Evolutionary conservation across 352 stramenopile genomes (phyloP).

Genomic region (Globisporangium apiculatum): DNA sequence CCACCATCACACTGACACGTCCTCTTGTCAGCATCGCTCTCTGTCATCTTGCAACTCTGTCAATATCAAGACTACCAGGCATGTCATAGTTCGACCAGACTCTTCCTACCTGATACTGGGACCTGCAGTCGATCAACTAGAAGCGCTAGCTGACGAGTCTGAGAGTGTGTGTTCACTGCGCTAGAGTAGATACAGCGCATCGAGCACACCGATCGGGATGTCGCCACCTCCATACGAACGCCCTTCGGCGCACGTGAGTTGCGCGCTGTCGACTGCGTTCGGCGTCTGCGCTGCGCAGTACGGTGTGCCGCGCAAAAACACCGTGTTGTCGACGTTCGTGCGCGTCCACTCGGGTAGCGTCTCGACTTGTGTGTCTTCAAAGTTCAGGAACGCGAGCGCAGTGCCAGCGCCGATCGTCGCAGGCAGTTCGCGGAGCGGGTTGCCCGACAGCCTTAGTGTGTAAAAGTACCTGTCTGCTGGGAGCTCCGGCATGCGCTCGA

Average conservation of each 20-base stretch:
- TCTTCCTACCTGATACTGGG: no score
- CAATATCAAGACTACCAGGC: no score
- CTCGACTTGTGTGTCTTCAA: conserved; percentile 1
- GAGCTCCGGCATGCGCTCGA: no score
- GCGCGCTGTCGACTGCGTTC: not conserved
- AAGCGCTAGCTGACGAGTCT: no score
- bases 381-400: not conserved
- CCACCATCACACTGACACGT: no score
- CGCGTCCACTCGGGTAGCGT: not conserved
- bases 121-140: no score
- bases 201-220: not conserved
- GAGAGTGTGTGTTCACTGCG: no score
- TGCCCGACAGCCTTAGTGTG: not conserved
- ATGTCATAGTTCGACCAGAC: no score
- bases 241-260: not conserved
- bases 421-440: conserved; percentile 1
- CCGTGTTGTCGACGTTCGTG: not conserved
- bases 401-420: not conserved
- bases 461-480: no score
- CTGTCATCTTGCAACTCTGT: no score
- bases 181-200: not conserved
- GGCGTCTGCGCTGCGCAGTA: conserved; percentile 1
- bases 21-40: no score
- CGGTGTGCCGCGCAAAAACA: conserved; percentile 1
- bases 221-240: not conserved